Conservation (phyloP, 2,329 filamentous ascomycete genomes). For the Leptographium flavum region DNA sequence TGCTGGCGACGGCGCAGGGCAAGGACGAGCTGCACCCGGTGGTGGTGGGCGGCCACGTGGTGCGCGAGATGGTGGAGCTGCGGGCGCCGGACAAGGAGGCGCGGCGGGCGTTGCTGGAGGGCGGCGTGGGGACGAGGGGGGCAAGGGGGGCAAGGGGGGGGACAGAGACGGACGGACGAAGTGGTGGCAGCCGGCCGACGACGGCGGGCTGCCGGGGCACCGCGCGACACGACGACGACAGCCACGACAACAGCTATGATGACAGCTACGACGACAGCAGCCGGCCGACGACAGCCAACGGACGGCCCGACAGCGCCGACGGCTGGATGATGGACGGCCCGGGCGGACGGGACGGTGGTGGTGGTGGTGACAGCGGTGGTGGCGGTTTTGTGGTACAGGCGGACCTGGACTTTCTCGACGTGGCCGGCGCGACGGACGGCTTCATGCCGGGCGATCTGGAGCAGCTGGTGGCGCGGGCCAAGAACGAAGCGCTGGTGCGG, state of each 20-base stretch:
- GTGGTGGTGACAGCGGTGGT: conserved; percentile 13
- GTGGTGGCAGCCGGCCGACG: no score
- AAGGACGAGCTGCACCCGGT: conserved; percentile 89
- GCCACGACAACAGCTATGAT: no score
- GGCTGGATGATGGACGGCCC: no score
- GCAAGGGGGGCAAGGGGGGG: conserved; percentile 13
- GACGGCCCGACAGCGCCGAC: conserved; percentile 23
- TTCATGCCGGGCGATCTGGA: conserved; percentile 95
- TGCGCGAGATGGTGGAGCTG: conserved; percentile 77
- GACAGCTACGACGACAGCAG: conserved; percentile 25
- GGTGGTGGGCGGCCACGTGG: conserved; percentile 79
- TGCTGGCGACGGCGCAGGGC: conserved; percentile 80
- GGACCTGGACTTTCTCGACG: conserved; percentile 77
- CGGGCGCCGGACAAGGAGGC: conserved; percentile 90
- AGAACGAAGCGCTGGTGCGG: conserved; percentile 85
- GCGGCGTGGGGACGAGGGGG: conserved; percentile 26
- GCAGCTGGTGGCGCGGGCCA: conserved; percentile 70
- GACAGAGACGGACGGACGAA: no score
- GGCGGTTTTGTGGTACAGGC: conserved; percentile 61
- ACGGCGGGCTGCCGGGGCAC: no score
- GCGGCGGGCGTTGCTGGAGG: conserved; percentile 68
- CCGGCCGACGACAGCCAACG: conserved; percentile 43
- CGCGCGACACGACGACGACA: background rate
- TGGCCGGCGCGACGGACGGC: conserved; percentile 87
- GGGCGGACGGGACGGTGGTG: conserved; percentile 36